phyloP scores from a whole-genome alignment of 495 filamentous ascomycete species.

The Podospora tetraspora region DNA sequence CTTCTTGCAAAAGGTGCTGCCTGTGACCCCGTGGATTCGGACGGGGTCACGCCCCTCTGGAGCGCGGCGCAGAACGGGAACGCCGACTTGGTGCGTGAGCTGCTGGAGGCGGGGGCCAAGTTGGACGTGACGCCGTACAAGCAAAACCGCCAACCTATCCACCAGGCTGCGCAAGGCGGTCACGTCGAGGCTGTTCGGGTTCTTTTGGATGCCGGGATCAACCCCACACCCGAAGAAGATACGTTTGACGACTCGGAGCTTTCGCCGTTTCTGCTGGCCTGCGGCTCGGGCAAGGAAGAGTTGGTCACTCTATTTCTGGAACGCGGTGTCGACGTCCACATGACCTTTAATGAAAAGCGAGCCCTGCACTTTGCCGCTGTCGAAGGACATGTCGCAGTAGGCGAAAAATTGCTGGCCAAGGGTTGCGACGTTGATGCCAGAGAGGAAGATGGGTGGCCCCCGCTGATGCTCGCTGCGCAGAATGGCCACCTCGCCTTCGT shows the following conservation, averaged over 20 bases:
- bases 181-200: background rate
- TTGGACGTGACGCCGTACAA: no score
- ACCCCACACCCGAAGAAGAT: no score
- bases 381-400: background rate
- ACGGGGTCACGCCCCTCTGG: background rate
- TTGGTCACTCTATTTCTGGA: no score
- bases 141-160: no score
- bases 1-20: background rate
- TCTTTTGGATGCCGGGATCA: background rate
- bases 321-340: no score
- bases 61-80: background rate
- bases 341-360: background rate
- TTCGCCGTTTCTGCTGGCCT: no score
- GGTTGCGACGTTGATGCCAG: background rate
- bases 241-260: no score
- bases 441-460: background rate
- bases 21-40: background rate
- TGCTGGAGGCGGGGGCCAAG: no score
- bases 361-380: background rate
- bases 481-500: background rate
- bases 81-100: background rate
- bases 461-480: conserved; percentile 4
- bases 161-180: no score
- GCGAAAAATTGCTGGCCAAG: no score
- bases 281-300: no score